Percentiles rank a stretch among this genome's conserved stretches.
Evolutionary conservation across 2,329 filamentous ascomycete genomes (phyloP).

Genomic region (Aspergillus aculeatinus): DNA sequence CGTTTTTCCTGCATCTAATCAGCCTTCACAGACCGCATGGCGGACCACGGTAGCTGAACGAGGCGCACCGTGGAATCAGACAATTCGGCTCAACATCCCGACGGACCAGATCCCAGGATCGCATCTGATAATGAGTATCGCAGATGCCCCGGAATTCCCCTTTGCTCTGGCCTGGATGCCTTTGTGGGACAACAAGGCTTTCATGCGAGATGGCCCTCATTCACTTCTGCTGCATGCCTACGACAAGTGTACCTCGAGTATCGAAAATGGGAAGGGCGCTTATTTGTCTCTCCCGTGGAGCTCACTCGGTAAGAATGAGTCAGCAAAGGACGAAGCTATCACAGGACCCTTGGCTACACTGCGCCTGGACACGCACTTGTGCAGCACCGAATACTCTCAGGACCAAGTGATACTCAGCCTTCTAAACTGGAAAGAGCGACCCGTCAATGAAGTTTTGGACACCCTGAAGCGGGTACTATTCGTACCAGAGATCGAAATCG

Average conservation of each 20-base stretch:
- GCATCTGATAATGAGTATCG: constrained; percentile 86
- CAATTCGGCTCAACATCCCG: constrained; percentile 74
- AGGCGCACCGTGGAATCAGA: constrained; percentile 84
- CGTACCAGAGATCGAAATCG: constrained; percentile 94
- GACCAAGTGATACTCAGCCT: constrained; percentile 82
- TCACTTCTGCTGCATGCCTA: constrained; percentile 82
- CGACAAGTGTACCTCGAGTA: constrained; percentile 81
- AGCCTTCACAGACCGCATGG: constrained; percentile 77
- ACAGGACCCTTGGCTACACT: constrained; percentile 79
- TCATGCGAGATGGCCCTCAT: constrained; percentile 81
- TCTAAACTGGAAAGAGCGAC: constrained; percentile 78
- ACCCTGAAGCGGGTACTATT: constrained; percentile 83
- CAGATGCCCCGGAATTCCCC: constrained; percentile 80
- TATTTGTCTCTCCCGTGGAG: constrained; percentile 85
- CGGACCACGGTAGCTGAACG: constrained; percentile 77
- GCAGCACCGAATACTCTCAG: constrained; percentile 92
- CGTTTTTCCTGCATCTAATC: constrained; percentile 83
- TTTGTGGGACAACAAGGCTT: constrained; percentile 88
- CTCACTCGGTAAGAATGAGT: constrained; percentile 63
- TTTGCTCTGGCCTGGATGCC: constrained; percentile 93
- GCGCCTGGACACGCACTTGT: constrained; percentile 78
- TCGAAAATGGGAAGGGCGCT: constrained; percentile 72
- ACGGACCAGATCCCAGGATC: constrained; percentile 76
- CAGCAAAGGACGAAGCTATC: constrained; percentile 68
- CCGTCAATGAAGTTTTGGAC: constrained; percentile 68